phyloP scores from a whole-genome alignment of 495 filamentous ascomycete species.

The Neurospora sp. region DNA sequence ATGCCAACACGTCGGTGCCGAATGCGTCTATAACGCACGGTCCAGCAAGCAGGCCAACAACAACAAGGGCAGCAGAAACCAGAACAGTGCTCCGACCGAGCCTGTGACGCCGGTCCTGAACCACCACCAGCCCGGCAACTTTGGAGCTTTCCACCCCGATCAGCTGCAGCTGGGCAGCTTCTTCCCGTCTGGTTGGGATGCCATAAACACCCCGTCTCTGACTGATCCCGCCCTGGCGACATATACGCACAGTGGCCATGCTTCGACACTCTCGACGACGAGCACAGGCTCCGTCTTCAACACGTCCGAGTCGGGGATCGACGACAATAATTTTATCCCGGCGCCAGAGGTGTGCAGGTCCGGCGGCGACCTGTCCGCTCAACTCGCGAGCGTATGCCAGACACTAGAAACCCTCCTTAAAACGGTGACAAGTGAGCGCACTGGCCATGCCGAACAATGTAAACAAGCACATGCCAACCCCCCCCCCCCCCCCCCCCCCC shows the following conservation, averaged over 20 bases:
- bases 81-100: not conserved
- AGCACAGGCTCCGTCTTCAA: constrained; percentile 1
- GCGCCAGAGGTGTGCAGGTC: constrained; percentile 1
- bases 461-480: too few species aligned
- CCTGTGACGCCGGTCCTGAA: not conserved
- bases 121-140: not conserved
- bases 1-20: not conserved
- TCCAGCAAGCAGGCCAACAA: not conserved
- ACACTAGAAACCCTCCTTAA: constrained; percentile 1
- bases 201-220: not conserved
- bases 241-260: not conserved
- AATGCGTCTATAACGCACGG: constrained; percentile 1
- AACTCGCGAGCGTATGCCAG: constrained; percentile 1
- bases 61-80: not conserved
- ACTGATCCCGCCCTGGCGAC: not conserved
- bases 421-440: not conserved
- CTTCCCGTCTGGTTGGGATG: not conserved
- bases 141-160: constrained; percentile 1
- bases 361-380: not conserved
- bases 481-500: too few species aligned
- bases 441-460: not conserved
- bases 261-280: constrained; percentile 1
- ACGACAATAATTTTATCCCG: not conserved
- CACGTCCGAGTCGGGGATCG: not conserved
- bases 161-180: not conserved